Conservation (phyloP, 345 rosid species). For the thale cress (Arabidopsis thaliana) region TAIR10.1 NC_003071.7:14190001-14190500, state of each 20-base stretch:
- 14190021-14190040: slow-evolving; percentile 9
- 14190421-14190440: too few species aligned
- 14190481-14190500: too few species aligned
- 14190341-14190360: too few species aligned
- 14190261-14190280: neutral
- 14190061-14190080: neutral
- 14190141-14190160: neutral
- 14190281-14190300: neutral
- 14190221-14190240: slow-evolving; percentile 8
- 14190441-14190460: too few species aligned
- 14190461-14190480: too few species aligned
- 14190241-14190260: neutral
- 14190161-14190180: neutral
- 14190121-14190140: neutral
- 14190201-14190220: neutral
- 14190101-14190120: neutral
- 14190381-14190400: too few species aligned
- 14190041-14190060: neutral
- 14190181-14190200: neutral
- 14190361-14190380: too few species aligned
- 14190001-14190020: slow-evolving; percentile 76
- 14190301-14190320: neutral
- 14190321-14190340: neutral
- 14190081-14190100: neutral
- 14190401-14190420: too few species aligned